Conservation (phyloP, 2,329 filamentous ascomycete species). For the Macrophomina pseudophaseolina region DNA sequence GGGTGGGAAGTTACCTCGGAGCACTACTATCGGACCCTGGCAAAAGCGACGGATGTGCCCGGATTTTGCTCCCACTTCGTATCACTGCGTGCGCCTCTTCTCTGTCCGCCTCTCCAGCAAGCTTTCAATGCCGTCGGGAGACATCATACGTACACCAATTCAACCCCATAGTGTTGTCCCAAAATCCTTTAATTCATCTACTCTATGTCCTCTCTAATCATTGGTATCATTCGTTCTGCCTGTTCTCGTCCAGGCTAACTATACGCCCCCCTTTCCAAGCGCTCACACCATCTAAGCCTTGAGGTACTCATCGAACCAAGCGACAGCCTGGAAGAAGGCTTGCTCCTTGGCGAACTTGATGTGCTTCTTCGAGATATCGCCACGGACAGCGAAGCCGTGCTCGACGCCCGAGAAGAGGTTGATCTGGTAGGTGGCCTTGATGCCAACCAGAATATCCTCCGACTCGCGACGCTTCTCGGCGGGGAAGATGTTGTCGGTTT, state of each 20-base stretch:
- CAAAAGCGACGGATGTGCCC: too few relatives aligned
- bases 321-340: constrained; percentile 77
- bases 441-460: constrained; percentile 63
- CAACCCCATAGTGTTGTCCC: not conserved
- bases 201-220: not conserved
- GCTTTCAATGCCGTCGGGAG: too few relatives aligned
- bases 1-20: too few relatives aligned
- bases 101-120: too few relatives aligned
- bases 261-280: not conserved
- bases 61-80: too few relatives aligned
- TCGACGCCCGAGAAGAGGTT: constrained; percentile 72
- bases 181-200: not conserved
- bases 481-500: constrained; percentile 66
- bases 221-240: constrained; percentile 4
- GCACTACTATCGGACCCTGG: too few relatives aligned
- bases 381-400: constrained; percentile 78
- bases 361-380: constrained; percentile 62
- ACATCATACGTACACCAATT: too few relatives aligned
- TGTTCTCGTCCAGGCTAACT: not conserved
- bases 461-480: constrained; percentile 60
- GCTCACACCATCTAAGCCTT: constrained; percentile 35
- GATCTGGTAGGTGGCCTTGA: constrained; percentile 71
- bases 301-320: constrained; percentile 74
- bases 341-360: constrained; percentile 77
- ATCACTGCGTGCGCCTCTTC: too few relatives aligned